Conservation (phyloP, 768 basidiomycete species). For the Mycena crocata region DNA sequence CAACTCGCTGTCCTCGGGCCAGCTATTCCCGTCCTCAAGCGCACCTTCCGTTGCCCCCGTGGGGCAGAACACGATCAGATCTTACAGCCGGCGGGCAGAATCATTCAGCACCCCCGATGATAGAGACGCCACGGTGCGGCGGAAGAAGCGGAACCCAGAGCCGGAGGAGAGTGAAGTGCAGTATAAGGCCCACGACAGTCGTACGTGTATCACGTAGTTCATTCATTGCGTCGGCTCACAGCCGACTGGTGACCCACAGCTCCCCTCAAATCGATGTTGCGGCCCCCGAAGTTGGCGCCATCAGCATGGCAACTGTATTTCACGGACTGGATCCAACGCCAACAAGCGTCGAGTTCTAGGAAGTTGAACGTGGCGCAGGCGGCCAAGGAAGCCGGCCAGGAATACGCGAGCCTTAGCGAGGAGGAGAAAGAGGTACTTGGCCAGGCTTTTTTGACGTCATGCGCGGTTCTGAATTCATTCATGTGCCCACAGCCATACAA, state of each 20-base stretch:
- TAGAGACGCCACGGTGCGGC: conserved; percentile 79
- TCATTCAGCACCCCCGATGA: conserved; percentile 72
- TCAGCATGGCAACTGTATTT: conserved; percentile 98
- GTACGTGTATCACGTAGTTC: conserved; percentile 51
- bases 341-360: conserved; percentile 80
- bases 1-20: conserved; percentile 59
- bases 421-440: conserved; percentile 86
- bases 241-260: conserved; percentile 50
- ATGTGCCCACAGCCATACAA: conserved; percentile 78
- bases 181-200: conserved; percentile 55
- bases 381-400: conserved; percentile 93
- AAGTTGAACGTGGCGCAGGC: conserved; percentile 96
- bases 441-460: conserved; percentile 40
- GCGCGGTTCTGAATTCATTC: conserved; percentile 22
- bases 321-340: conserved; percentile 92
- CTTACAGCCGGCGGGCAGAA: conserved; percentile 76
- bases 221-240: conserved; percentile 29
- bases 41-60: conserved; percentile 70
- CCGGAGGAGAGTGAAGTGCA: conserved; percentile 49
- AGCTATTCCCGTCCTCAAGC: conserved; percentile 77
- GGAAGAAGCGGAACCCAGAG: conserved; percentile 59
- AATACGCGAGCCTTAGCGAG: conserved; percentile 81
- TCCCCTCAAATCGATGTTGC: conserved; percentile 80
- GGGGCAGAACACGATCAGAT: conserved; percentile 60
- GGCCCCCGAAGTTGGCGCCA: conserved; percentile 91